These are phyloP conservation scores for Rhizopus arrhizus DNA, from an alignment of 371 early-diverging fungal genomes.

Conservation along the genomic window DNA sequence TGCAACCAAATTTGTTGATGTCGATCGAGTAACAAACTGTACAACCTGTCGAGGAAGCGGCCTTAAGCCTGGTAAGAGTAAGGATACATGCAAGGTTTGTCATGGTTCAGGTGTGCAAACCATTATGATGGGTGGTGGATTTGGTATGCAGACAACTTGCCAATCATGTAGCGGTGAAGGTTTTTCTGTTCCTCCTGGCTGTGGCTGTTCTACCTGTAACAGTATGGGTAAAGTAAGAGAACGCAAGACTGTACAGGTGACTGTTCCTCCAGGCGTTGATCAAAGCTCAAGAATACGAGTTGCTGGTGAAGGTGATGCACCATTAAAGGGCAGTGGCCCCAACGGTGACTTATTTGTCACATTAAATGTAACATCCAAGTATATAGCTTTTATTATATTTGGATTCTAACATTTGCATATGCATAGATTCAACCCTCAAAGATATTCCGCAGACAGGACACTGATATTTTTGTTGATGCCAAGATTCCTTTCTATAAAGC, in stretches of 20 bases:
- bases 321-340: slow-evolving; percentile 66
- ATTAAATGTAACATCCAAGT: slow-evolving; percentile 9
- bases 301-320: slow-evolving; percentile 84
- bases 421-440: slow-evolving; percentile 57
- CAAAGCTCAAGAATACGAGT: slow-evolving; percentile 53
- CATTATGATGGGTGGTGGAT: slow-evolving; percentile 70
- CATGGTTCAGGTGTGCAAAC: slow-evolving; percentile 84
- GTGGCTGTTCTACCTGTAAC: slow-evolving; percentile 74
- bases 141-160: slow-evolving; percentile 82
- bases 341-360: slow-evolving; percentile 83
- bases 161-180: slow-evolving; percentile 82
- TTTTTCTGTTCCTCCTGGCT: slow-evolving; percentile 53
- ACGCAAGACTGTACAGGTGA: slow-evolving; percentile 64
- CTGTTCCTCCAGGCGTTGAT: slow-evolving; percentile 76
- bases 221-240: slow-evolving; percentile 79
- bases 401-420: background rate
- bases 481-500: slow-evolving; percentile 83
- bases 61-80: slow-evolving; percentile 70
- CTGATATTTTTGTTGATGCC: slow-evolving; percentile 73
- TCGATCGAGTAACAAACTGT: slow-evolving; percentile 69
- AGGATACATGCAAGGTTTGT: slow-evolving; percentile 69
- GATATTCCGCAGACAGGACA: slow-evolving; percentile 77
- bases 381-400: background rate
- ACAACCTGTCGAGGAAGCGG: slow-evolving; percentile 80
- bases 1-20: slow-evolving; percentile 59